Evolutionary conservation across 2,329 filamentous ascomycete species (phyloP).

Genomic region (Pezicula radicicola): DNA sequence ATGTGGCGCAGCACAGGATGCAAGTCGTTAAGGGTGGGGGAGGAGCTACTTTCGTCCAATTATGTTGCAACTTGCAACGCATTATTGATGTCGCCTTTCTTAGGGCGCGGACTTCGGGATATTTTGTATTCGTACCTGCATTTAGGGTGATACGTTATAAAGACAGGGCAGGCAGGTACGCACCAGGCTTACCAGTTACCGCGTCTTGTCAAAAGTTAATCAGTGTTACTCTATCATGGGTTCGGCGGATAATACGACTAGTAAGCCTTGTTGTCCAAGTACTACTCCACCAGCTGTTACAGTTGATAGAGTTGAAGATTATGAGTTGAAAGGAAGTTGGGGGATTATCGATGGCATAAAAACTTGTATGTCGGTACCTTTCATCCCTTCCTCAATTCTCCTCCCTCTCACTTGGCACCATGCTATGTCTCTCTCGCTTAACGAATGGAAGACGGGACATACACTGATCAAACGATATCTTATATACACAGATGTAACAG

Average conservation of each 20-base stretch:
- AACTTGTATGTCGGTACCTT: not conserved
- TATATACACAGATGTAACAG: slow-evolving; percentile 36
- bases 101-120: slow-evolving; percentile 1
- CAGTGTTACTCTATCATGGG: too few relatives aligned
- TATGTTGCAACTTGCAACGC: not conserved
- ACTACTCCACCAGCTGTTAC: not conserved
- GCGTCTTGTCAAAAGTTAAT: too few relatives aligned
- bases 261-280: not conserved
- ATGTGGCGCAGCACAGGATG: too few relatives aligned
- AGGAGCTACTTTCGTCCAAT: not conserved
- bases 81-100: not conserved
- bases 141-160: not conserved
- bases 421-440: too few relatives aligned
- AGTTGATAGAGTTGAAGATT: not conserved
- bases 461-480: too few relatives aligned
- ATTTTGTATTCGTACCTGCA: not conserved
- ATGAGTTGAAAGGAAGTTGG: not conserved
- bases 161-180: too few relatives aligned
- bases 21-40: too few relatives aligned
- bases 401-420: too few relatives aligned
- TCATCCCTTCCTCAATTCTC: not conserved
- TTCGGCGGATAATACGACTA: not conserved
- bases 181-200: too few relatives aligned
- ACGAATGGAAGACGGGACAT: too few relatives aligned
- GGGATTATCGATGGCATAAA: not conserved